Evolutionary conservation across 2,329 filamentous ascomycete species (phyloP).

Genomic region (Ophioceras dolichostomum): DNA sequence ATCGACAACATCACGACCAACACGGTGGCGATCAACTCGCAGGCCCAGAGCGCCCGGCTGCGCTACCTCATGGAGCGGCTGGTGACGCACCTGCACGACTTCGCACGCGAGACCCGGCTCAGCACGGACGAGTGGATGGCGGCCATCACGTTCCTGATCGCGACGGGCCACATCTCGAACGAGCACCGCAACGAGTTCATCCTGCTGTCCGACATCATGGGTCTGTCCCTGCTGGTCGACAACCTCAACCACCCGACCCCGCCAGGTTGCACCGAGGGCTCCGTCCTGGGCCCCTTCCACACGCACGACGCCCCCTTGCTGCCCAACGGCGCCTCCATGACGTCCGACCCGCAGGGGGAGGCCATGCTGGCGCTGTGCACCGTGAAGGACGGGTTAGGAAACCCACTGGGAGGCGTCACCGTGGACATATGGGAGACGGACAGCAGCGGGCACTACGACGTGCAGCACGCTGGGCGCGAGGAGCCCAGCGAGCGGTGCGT

Average conservation of each 20-base stretch:
- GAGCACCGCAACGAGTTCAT: constrained; percentile 75
- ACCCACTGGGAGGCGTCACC: constrained; percentile 51
- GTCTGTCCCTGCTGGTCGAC: constrained; percentile 69
- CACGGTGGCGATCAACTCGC: constrained; percentile 61
- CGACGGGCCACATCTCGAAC: constrained; percentile 60
- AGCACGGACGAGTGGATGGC: constrained; percentile 71
- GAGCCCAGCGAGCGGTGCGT: constrained; percentile 63
- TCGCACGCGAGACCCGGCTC: constrained; percentile 65
- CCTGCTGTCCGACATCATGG: constrained; percentile 67
- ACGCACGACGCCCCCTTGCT: constrained; percentile 58
- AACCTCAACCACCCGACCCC: constrained; percentile 77
- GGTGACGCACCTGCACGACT: constrained; percentile 70
- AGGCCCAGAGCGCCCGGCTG: constrained; percentile 50
- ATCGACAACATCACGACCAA: constrained; percentile 74
- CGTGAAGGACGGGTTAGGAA: constrained; percentile 50
- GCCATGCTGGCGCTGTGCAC: constrained; percentile 64
- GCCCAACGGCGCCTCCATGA: constrained; percentile 47
- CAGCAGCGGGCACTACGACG: constrained; percentile 68
- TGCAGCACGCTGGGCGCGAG: constrained; percentile 55
- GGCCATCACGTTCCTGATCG: constrained; percentile 58
- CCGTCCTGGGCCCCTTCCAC: constrained; percentile 73
- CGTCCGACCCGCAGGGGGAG: constrained; percentile 56
- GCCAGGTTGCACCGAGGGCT: constrained; percentile 57
- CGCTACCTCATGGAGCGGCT: constrained; percentile 63
- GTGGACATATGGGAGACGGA: constrained; percentile 84